Conservation (phyloP, 139 green algal species). For the Chlorella sorokiniana region DNA sequence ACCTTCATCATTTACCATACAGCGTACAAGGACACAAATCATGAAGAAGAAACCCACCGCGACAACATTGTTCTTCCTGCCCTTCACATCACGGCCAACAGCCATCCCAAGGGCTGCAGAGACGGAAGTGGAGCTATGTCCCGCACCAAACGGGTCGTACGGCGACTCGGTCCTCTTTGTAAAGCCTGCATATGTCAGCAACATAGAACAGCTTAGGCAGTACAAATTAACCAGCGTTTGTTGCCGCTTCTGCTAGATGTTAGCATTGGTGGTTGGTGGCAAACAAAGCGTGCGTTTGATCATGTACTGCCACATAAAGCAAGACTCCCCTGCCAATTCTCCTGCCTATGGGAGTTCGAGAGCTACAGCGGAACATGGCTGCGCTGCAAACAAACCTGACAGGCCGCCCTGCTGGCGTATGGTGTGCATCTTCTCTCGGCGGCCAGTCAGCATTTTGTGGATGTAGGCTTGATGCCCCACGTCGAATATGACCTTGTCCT, state of each 20-base stretch:
- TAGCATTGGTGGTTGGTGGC: too few relatives aligned
- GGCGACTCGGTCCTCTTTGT: conserved; percentile 94
- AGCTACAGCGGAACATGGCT: background rate
- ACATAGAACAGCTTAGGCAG: too few relatives aligned
- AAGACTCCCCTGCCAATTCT: too few relatives aligned
- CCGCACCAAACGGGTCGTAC: conserved; percentile 97
- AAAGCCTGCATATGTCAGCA: conserved; percentile 76
- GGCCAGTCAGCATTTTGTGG: conserved; percentile 98
- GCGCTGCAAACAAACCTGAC: conserved; percentile 61
- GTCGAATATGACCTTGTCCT: conserved; percentile 92
- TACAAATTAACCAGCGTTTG: background rate
- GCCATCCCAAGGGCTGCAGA: conserved; percentile 97
- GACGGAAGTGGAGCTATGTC: conserved; percentile 95
- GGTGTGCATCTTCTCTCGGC: conserved; percentile 86
- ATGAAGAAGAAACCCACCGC: conserved; percentile 6
- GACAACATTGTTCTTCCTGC: conserved; percentile 62
- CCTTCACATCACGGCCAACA: conserved; percentile 92
- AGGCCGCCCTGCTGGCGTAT: conserved; percentile 93
- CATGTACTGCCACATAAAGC: too few relatives aligned
- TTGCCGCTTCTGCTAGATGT: too few relatives aligned
- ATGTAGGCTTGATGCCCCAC: conserved; percentile 96
- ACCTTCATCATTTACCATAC: background rate
- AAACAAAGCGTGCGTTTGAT: too few relatives aligned
- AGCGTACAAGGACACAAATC: too few relatives aligned
- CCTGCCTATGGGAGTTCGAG: too few relatives aligned